Evolutionary conservation across 345 rosid species (phyloP).

Genomic region (Populus alba): DNA sequence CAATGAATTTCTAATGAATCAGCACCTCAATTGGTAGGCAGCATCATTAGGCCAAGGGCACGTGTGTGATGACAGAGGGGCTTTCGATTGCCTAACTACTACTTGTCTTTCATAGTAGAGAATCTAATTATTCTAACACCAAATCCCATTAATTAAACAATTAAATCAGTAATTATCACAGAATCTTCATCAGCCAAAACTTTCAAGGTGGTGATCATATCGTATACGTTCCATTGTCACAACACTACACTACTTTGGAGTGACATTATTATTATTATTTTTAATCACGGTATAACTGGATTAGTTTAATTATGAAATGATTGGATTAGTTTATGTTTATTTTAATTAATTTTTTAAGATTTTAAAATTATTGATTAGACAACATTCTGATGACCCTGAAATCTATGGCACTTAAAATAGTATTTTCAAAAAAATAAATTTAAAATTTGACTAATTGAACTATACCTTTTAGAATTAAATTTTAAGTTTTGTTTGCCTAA

Average conservation of each 20-base stretch:
- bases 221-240: background rate
- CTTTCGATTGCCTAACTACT: constrained; percentile 21
- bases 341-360: too few relatives aligned
- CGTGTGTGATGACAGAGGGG: constrained; percentile 53
- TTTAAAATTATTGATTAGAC: too few relatives aligned
- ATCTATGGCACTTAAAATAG: rapidly evolving
- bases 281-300: too few relatives aligned
- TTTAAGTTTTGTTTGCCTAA: too few relatives aligned
- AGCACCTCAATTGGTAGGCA: constrained; percentile 21
- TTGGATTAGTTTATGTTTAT: rapidly evolving
- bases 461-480: rapidly evolving
- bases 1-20: constrained; percentile 12
- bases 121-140: constrained; percentile 7
- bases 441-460: rapidly evolving
- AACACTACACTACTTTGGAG: background rate
- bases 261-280: too few relatives aligned
- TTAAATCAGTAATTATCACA: background rate
- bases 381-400: rapidly evolving
- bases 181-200: constrained; percentile 1
- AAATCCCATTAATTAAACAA: background rate
- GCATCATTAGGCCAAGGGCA: constrained; percentile 35
- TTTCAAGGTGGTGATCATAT: background rate
- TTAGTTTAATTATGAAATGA: too few relatives aligned
- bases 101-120: background rate
- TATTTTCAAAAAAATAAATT: rapidly evolving